Base-by-base conservation (phyloP, 352 stramenopile genomes). In the Pythium sp. region DNA sequence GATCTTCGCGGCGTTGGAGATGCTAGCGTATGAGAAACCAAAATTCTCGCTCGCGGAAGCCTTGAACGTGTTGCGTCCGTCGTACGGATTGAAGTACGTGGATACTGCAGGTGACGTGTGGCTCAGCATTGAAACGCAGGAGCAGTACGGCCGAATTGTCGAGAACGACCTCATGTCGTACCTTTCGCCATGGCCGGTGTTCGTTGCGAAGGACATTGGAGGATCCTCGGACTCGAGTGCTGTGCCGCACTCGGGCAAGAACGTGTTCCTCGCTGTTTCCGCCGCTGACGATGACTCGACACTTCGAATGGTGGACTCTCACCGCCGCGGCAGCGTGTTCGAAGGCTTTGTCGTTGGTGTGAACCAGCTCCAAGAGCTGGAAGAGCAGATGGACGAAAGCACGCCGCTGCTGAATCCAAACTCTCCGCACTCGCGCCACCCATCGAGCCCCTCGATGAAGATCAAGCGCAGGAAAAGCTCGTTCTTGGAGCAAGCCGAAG, bases 21-120 rank as follows among this genome's bases (percentile, higher is more conserved):
- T 91, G 78, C 67, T 94, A 24, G 86, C 86, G n/a, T 92, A 92
- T 57, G 81, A 92, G 60, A 92, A 92, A 56, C 82, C 82, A 51
- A 90, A 92, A 72, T 94, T 92, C 68, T 94, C 86, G n/a, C 71
- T 94, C 3, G 86, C 86, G 3, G 86, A 94, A 55, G 86, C 86
- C n/a, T 65, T 94, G 22, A 94, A 92, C 75, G 83, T 93, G 36
- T 59, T 94, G 65, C 84, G 84, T 64, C 84, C 84, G 57, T 91
- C 76, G 28, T 92, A 92, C 64, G 84, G 84, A 22, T 60, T 94
- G 6, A 92, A 91, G 68, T 94, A 92, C 69, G 54, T 87, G 9
- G 73, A 90, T 26, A 87, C 84, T 2, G 72, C 72, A 1, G 84
- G 78, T 0, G 82, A 91, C 54, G 80, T 82, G 5, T 94, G 84